Evolutionary conservation across 140 eudicot genomes (phyloP).

Genomic region (Cichorium intybus): DNA sequence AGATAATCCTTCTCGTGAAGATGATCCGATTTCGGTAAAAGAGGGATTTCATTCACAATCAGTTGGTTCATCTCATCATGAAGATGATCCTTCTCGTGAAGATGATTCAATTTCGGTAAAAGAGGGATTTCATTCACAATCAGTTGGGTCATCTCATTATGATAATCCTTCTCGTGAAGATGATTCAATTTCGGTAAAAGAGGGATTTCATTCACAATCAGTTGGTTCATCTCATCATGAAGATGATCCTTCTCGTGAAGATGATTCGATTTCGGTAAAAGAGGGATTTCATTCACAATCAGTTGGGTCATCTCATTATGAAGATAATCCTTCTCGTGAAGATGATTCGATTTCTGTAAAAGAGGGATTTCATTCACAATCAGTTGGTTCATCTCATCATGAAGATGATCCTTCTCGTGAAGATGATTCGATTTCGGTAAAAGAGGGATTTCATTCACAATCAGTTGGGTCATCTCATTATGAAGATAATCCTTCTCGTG

Average conservation of each 20-base stretch:
- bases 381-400: conserved; percentile 40
- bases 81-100: conserved; percentile 35
- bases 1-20: conserved; percentile 28
- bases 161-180: conserved; percentile 26
- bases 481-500: conserved; percentile 34
- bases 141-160: conserved; percentile 38
- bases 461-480: conserved; percentile 37
- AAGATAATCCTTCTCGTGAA: no score
- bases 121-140: conserved; percentile 34
- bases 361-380: no score
- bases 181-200: no score
- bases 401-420: conserved; percentile 37
- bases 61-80: conserved; percentile 29
- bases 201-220: conserved; percentile 11
- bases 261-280: conserved; percentile 20
- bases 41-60: conserved; percentile 12
- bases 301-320: conserved; percentile 40
- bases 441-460: background rate
- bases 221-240: conserved; percentile 34
- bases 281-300: conserved; percentile 40
- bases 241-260: conserved; percentile 31
- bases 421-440: conserved; percentile 20
- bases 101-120: conserved; percentile 22
- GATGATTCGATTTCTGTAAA: no score
- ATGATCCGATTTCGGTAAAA: background rate